phyloP scores from a whole-genome alignment of 2,329 filamentous ascomycete genomes.

The Dothidotthia symphoricarpi region DNA sequence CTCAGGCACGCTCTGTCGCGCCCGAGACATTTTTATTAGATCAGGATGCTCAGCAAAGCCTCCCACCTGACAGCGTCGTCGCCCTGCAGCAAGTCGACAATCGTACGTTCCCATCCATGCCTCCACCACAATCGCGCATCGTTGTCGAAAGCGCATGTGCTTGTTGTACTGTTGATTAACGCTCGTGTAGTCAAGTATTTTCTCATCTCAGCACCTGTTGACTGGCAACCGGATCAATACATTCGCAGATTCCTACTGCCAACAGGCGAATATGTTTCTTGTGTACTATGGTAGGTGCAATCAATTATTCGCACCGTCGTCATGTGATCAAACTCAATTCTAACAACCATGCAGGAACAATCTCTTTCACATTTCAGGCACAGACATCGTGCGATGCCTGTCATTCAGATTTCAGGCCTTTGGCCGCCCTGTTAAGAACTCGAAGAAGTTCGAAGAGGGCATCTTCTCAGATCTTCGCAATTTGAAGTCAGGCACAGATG shows the following conservation, averaged over 20 bases:
- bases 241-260: conserved; percentile 93
- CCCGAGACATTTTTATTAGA: conserved; percentile 99
- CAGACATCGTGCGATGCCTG: conserved; percentile 96
- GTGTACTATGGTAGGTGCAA: conserved; percentile 74
- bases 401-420: conserved; percentile 99
- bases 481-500: conserved; percentile 96
- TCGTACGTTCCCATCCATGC: conserved; percentile 58
- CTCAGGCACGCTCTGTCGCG: conserved; percentile 67
- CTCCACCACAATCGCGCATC: neutral
- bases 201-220: conserved; percentile 95
- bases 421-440: conserved; percentile 97
- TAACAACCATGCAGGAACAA: conserved; percentile 69
- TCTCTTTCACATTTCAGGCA: conserved; percentile 98
- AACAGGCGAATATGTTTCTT: conserved; percentile 98
- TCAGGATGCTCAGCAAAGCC: conserved; percentile 91
- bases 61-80: conserved; percentile 95
- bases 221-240: conserved; percentile 96
- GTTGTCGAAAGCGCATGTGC: conserved; percentile 7
- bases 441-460: conserved; percentile 99
- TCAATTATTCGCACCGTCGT: neutral
- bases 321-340: no score
- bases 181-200: conserved; percentile 86
- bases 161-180: conserved; percentile 29
- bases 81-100: conserved; percentile 98
- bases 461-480: conserved; percentile 99